These are phyloP conservation scores for Tilletia setariae DNA, from an alignment of 1,284 basidiomycete genomes.

Conservation along the genomic window DNA sequence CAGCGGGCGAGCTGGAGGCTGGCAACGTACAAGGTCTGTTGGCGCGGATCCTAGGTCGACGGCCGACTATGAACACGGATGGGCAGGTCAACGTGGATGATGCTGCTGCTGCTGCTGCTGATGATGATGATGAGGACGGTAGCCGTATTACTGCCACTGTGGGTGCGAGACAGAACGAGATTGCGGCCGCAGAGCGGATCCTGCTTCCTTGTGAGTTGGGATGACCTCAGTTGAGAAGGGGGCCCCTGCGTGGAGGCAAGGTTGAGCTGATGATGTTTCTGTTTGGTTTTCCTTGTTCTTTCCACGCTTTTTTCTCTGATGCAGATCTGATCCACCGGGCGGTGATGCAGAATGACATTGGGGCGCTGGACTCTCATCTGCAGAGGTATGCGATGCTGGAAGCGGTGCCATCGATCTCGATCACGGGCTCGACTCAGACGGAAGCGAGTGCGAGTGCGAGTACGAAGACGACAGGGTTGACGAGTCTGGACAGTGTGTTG, in stretches of 20 bases:
- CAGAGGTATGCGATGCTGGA: constrained; percentile 24
- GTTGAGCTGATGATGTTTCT: no score
- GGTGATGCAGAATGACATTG: constrained; percentile 24
- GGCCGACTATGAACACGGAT: constrained; percentile 12
- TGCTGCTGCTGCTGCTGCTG: no score
- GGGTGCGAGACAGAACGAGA: neutral
- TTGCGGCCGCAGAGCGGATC: constrained; percentile 4
- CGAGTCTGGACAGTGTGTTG: constrained; percentile 55
- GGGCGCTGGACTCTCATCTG: constrained; percentile 34
- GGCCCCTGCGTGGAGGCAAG: no score
- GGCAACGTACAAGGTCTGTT: constrained; percentile 21
- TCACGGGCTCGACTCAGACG: no score
- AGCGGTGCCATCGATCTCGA: neutral
- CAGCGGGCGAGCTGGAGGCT: constrained; percentile 22
- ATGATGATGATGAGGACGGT: neutral
- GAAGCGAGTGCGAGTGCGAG: no score
- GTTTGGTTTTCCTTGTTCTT: no score
- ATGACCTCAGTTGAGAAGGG: neutral
- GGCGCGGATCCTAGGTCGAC: neutral
- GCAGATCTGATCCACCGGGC: constrained; percentile 35
- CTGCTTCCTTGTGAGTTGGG: neutral
- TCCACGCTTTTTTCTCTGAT: neutral
- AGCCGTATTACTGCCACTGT: neutral
- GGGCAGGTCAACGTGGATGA: neutral
- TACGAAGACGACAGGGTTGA: constrained; percentile 3